Base-by-base conservation (phyloP, 768 basidiomycete species). In the Tylopilus rubrobrunneus region DNA sequence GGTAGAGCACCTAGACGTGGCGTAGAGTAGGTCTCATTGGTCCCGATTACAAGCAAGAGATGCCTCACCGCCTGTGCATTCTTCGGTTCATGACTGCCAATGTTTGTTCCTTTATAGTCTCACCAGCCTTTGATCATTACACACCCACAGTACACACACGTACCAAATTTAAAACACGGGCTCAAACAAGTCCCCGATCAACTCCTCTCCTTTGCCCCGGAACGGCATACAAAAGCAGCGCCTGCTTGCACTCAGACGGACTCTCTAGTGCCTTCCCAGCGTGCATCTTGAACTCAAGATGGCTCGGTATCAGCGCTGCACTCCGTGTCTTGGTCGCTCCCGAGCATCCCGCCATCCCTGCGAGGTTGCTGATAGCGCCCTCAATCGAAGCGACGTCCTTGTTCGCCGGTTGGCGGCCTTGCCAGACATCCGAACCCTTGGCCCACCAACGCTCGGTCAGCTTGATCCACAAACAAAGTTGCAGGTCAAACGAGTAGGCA, bases 61-160 rank as follows among this genome's bases (percentile, higher is more conserved):
- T 6, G 14, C 4, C 76, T 48, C 7, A 91, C 93, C 74, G 77
- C 79, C 65, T 96, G 88, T 11, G 86, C 89, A 69, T 88, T 91
- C 58, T 82, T 78, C 48, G 98, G 56, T 81, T 82, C 85, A 98
- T 92, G 0, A 87, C 84, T 0, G 73, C 60, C 62, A 86, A 92
- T 31, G 85, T 90, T 62, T 91, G 87, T 55, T 97, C 92, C 62
- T 90, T 89, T 68, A 83, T 89, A 2, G 92, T 94, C 67, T 96
- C 96, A 8, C n/a, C n/a, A n/a, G n/a, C n/a, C n/a, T n/a, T n/a
- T n/a, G n/a, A n/a, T n/a, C n/a, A n/a, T n/a, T n/a, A n/a, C n/a
- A n/a, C n/a, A n/a, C n/a, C n/a, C n/a, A n/a, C n/a, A n/a, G n/a
- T n/a, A n/a, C n/a, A n/a, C n/a, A n/a, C n/a, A n/a, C n/a, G n/a